Evolutionary conservation across 768 basidiomycete species (phyloP).

Genomic region (Trichaptum fuscoviolaceum): DNA sequence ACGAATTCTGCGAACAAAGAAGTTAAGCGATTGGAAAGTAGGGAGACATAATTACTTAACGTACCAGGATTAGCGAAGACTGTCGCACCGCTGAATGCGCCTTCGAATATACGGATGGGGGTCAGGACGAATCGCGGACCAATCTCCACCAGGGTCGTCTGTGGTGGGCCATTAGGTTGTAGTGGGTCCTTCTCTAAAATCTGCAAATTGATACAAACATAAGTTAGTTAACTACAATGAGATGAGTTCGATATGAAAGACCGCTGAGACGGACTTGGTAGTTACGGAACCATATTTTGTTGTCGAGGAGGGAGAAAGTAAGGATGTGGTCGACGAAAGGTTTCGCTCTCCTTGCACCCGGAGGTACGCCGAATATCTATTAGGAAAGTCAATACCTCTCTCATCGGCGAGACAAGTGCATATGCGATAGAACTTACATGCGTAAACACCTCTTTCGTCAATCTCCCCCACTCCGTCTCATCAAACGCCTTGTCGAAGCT

Average conservation of each 20-base stretch:
- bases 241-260: not conserved
- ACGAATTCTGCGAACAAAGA: constrained; percentile 67
- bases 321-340: constrained; percentile 98
- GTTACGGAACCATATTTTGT: constrained; percentile 99
- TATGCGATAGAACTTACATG: constrained; percentile 52
- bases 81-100: constrained; percentile 91
- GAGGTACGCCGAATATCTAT: constrained; percentile 94
- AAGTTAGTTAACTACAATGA: too few species aligned
- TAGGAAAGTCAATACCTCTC: not conserved
- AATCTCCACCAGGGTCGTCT: constrained; percentile 90
- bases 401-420: not conserved
- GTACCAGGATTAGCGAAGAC: constrained; percentile 93
- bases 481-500: constrained; percentile 93
- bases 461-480: constrained; percentile 75
- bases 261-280: constrained; percentile 66
- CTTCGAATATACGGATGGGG: constrained; percentile 97
- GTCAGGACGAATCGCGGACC: constrained; percentile 96
- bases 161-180: constrained; percentile 79
- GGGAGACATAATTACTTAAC: constrained; percentile 16
- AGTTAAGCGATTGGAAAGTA: constrained; percentile 3
- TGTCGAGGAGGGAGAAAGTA: constrained; percentile 92
- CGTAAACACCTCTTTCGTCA: constrained; percentile 91
- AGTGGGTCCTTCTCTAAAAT: constrained; percentile 92
- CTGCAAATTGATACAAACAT: constrained; percentile 33
- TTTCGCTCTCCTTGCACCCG: constrained; percentile 84